Conservation (phyloP, 1,139 yeast genomes). For the Petasospora fabianii region DNA sequence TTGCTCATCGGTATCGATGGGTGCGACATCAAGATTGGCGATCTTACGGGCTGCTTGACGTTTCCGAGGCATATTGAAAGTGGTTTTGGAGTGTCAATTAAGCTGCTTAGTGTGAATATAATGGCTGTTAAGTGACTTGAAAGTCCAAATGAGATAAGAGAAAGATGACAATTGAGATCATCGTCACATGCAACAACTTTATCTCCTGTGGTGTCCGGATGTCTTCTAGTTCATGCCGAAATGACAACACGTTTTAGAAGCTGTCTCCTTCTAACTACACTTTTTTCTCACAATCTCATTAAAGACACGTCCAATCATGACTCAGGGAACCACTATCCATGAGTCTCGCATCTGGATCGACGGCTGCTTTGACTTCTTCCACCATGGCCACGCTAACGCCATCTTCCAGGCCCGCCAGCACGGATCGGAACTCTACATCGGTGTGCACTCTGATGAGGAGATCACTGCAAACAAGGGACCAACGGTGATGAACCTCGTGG, state of each 20-base stretch:
- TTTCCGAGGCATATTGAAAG: conserved; percentile 16
- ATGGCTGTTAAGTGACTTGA: background rate
- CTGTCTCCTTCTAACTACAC: too few species aligned
- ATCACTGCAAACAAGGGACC: conserved; percentile 84
- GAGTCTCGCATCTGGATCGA: conserved; percentile 76
- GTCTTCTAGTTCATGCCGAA: too few species aligned
- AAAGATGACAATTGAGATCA: too few species aligned
- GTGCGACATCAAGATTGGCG: conserved; percentile 13
- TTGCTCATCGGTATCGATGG: conserved; percentile 20
- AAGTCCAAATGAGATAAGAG: too few species aligned
- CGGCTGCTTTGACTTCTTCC: conserved; percentile 97
- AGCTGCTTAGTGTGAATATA: too few species aligned
- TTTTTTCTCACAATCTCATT: too few species aligned
- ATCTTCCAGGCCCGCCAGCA: conserved; percentile 85
- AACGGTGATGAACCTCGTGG: conserved; percentile 82
- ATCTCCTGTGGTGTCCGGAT: background rate
- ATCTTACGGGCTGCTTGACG: conserved; percentile 14
- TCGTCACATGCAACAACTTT: too few species aligned
- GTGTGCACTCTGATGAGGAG: conserved; percentile 90
- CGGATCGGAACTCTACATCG: conserved; percentile 73
- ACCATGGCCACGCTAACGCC: conserved; percentile 97
- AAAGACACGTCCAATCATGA: too few species aligned
- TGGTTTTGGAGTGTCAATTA: too few species aligned
- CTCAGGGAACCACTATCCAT: background rate
- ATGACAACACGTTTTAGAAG: too few species aligned